Base-by-base conservation (phyloP, 2,329 filamentous ascomycete species). In the Fusarium goolgardi region DNA sequence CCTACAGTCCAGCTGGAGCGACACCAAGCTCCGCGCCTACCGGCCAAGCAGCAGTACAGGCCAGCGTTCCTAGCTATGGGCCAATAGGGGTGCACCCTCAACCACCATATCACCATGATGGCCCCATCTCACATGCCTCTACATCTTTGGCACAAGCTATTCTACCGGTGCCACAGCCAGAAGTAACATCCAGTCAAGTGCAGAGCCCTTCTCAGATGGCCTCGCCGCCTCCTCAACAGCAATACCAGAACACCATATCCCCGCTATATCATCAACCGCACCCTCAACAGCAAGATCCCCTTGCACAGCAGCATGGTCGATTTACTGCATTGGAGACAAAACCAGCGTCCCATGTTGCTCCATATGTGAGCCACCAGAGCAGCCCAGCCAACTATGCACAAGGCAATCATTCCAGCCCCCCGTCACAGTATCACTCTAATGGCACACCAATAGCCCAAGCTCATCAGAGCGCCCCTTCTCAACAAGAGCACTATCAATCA, bases 121-220 rank as follows among this genome's bases (percentile, higher is more conserved):
- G 18, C 2, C 5, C 23, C 3, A 34, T 11, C 1, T 8, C 46
- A 3, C 32, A 59, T 10, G 40, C 9, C 5, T 2, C 25, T 5
- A 6, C 34, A 6, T 6, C 21, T 2, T 25, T 32, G 2, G 35
- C 41, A 1, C 52, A 37, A 9, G 37, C 20, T 5, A 7, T 6
- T 10, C 18, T 31, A 6, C 1, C 20, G 10, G n/a, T 27, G 1
- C n/a, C 18, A 6, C 13, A 47, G 9, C 46, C 29, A 2, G 18
- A 11, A 39, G 1, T 0, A 1, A 4, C 40, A 13, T 15, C 8
- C 1, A 8, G 20, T 7, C 21, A 23, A 12, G 2, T 4, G 1
- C 41, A 64, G 2, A 32, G 13, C 4, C 10, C 41, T 15, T 21
- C 32, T 2, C 46, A 52, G 3, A 9, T n/a, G 2, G 3, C 40